phyloP scores from a whole-genome alignment of 208 protist genomes.

The Borovskyia barvae region DNA sequence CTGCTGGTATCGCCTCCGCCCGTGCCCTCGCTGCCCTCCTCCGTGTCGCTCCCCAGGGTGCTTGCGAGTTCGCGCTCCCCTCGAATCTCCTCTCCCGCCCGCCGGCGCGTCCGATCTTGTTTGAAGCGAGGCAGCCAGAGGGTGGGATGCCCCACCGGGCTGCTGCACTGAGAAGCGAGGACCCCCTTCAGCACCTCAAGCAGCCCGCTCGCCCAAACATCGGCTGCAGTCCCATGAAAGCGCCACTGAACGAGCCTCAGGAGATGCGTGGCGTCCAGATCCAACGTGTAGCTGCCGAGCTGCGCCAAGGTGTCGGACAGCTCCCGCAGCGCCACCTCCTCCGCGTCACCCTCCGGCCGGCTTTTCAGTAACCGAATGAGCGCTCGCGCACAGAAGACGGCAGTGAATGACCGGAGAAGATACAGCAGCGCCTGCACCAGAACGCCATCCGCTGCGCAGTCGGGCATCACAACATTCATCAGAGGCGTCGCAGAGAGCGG shows the following conservation, averaged over 20 bases:
- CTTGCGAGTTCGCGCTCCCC: neutral
- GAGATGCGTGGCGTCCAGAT: constrained; percentile 73
- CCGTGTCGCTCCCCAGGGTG: neutral
- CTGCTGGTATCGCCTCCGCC: neutral
- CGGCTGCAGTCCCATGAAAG: neutral
- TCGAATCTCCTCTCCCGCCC: neutral
- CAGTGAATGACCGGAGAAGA: constrained; percentile 53
- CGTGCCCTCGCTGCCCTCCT: neutral
- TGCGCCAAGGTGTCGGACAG: constrained; percentile 16
- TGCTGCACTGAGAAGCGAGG: constrained; percentile 15
- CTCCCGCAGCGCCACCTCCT: constrained; percentile 5
- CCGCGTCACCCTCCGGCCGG: constrained; percentile 10
- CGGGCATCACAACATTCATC: constrained; percentile 16
- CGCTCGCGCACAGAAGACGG: constrained; percentile 41
- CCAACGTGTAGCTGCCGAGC: constrained; percentile 49
- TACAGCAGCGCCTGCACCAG: constrained; percentile 49
- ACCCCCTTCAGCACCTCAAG: constrained; percentile 18
- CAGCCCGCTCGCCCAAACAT: constrained; percentile 2
- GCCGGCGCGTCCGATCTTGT: constrained; percentile 4
- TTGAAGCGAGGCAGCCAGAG: constrained; percentile 20
- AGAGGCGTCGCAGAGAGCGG: neutral
- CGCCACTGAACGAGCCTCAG: constrained; percentile 41
- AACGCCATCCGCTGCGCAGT: constrained; percentile 31
- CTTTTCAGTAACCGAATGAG: constrained; percentile 23
- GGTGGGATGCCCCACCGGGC: constrained; percentile 20